These are phyloP conservation scores for Phytopythium sindhum DNA, from an alignment of 352 stramenopile species.

Conservation along the genomic window DNA sequence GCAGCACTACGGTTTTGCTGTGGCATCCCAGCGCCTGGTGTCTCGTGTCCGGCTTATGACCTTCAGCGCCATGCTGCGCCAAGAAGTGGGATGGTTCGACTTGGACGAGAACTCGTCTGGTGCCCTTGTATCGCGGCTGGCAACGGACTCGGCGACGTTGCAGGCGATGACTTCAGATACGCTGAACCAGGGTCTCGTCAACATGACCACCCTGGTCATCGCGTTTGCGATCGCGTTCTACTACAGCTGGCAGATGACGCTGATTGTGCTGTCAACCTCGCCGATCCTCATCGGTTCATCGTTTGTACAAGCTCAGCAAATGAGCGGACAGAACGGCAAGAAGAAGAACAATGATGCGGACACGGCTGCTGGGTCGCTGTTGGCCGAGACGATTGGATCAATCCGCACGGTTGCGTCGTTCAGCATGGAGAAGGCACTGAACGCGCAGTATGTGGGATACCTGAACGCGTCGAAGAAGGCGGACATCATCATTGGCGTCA, in stretches of 20 bases:
- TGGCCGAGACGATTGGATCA: conserved; percentile 25
- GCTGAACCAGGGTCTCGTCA: conserved; percentile 30
- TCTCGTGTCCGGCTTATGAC: conserved; percentile 20
- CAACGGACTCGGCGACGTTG: conserved; percentile 53
- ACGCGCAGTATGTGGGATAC: conserved; percentile 14
- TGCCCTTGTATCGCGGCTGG: conserved; percentile 44
- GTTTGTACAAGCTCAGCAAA: conserved; percentile 16
- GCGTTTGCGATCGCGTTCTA: conserved; percentile 28
- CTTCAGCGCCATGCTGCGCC: conserved; percentile 44
- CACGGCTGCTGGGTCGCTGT: conserved; percentile 17
- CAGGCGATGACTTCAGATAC: conserved; percentile 38
- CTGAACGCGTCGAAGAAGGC: conserved; percentile 21
- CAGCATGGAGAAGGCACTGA: conserved; percentile 23
- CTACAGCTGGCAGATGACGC: conserved; percentile 42
- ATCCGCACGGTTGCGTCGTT: conserved; percentile 43
- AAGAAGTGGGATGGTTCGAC: conserved; percentile 77
- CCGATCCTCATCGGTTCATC: conserved; percentile 19
- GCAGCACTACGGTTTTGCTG: conserved; percentile 38
- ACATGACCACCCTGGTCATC: conserved; percentile 23
- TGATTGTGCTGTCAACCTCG: conserved; percentile 23
- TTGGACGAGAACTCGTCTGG: conserved; percentile 47
- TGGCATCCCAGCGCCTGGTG: conserved; percentile 35
- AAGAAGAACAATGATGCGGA: conserved; percentile 25
- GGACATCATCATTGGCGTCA: conserved; percentile 34
- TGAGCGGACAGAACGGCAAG: conserved; percentile 16